Conservation (phyloP, 345 rosid genomes). For the Aurinia saxatilis region DNA sequence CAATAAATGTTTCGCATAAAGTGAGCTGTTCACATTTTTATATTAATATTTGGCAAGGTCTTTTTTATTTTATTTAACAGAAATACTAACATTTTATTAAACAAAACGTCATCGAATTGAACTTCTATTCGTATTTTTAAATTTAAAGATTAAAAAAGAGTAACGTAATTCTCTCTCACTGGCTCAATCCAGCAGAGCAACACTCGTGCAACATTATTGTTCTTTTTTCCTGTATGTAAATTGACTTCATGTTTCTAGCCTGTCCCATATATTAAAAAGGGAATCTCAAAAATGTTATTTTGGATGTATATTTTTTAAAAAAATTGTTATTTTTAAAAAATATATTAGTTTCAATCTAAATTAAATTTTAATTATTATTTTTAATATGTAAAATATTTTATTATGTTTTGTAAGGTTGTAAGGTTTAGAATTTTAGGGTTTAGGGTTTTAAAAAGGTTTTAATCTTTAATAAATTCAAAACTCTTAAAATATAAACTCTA, state of each 20-base stretch:
- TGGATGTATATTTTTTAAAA: too few species aligned
- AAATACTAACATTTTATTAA: too few species aligned
- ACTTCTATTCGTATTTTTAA: neutral
- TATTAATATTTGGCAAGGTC: neutral
- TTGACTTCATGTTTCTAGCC: slow-evolving; percentile 24
- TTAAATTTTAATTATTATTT: too few species aligned
- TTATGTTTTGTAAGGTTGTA: too few species aligned
- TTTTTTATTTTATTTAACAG: neutral
- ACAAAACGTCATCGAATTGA: slow-evolving; percentile 10
- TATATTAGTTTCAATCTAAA: too few species aligned
- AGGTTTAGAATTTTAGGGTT: too few species aligned
- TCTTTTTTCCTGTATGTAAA: slow-evolving; percentile 2
- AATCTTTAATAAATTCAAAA: too few species aligned
- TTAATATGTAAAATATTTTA: too few species aligned
- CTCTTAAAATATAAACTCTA: too few species aligned
- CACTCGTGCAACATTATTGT: slow-evolving; percentile 58
- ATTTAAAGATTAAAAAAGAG: neutral
- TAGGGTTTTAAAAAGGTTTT: too few species aligned
- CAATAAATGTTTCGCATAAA: slow-evolving; percentile 18
- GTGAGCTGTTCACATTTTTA: slow-evolving; percentile 21
- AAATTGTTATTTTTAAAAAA: too few species aligned
- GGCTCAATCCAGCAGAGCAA: slow-evolving; percentile 34
- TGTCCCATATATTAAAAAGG: slow-evolving; percentile 15
- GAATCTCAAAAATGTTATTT: too few species aligned
- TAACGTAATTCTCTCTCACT: slow-evolving; percentile 3